phyloP scores from a whole-genome alignment of 1,284 basidiomycete species.

The Apiotrichum porosum region DNA sequence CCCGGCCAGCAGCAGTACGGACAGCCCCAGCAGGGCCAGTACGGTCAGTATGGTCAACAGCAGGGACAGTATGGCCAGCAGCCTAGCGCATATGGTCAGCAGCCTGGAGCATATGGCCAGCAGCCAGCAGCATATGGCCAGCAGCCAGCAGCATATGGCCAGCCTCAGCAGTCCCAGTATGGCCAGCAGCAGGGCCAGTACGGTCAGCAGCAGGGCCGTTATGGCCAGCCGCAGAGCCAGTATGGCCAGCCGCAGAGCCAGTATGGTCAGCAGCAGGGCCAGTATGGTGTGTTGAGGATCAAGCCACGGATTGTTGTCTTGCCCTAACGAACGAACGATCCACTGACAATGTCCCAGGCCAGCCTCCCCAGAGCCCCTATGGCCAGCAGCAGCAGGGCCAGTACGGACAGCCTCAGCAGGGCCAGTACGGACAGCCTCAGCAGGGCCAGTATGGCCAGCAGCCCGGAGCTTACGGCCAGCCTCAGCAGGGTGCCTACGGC shows the following conservation, averaged over 20 bases:
- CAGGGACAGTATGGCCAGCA: slow-evolving; percentile 16
- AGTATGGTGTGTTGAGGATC: too few relatives aligned
- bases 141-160: slow-evolving; percentile 18
- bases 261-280: slow-evolving; percentile 21
- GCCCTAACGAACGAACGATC: too few relatives aligned
- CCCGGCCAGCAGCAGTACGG: slow-evolving; percentile 22
- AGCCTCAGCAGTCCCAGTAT: slow-evolving; percentile 9
- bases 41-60: slow-evolving; percentile 22
- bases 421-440: slow-evolving; percentile 15
- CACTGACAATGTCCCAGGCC: too few relatives aligned
- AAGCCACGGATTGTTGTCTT: too few relatives aligned
- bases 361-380: slow-evolving; percentile 21
- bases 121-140: slow-evolving; percentile 25
- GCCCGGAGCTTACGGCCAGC: slow-evolving; percentile 13
- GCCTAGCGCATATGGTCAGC: slow-evolving; percentile 19
- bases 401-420: slow-evolving; percentile 30
- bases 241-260: too few relatives aligned
- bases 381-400: slow-evolving; percentile 21
- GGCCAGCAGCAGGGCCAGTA: slow-evolving; percentile 35
- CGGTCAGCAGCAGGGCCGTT: slow-evolving; percentile 10
- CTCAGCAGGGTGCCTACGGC: slow-evolving; percentile 15
- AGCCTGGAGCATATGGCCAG: slow-evolving; percentile 9
- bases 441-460: slow-evolving; percentile 17
- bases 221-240: too few relatives aligned
- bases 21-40: slow-evolving; percentile 31